Percentiles rank a stretch among this genome's conserved stretches.
Conservation (phyloP, 306 rosid species). For the Castanospermum australe region DNA sequence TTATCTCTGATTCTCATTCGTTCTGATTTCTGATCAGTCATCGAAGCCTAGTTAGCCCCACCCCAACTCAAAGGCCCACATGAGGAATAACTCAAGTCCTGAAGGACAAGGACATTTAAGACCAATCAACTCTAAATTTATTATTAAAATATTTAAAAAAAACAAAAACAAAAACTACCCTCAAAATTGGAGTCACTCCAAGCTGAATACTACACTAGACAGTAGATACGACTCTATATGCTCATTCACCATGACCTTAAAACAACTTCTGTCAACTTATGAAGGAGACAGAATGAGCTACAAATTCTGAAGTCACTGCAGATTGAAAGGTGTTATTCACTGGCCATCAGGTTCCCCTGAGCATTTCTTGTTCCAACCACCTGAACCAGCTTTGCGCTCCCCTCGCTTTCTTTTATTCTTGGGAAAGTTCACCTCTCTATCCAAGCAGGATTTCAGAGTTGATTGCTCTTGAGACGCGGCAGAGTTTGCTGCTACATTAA, state of each 20-base stretch:
- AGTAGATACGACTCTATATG: not conserved
- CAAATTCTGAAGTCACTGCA: not conserved
- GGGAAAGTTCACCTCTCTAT: slow-evolving; percentile 57
- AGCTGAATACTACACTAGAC: not conserved
- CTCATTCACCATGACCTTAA: not conserved
- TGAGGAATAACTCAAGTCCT: not conserved
- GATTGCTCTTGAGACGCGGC: slow-evolving; percentile 52
- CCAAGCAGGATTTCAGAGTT: slow-evolving; percentile 49
- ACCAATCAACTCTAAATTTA: not conserved
- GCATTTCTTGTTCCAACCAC: slow-evolving; percentile 75
- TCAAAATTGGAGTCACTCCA: not conserved
- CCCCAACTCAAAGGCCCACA: too few relatives aligned
- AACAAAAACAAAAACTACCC: not conserved
- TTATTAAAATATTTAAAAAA: not conserved
- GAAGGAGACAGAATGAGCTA: slow-evolving; percentile 3
- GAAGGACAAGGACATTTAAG: slow-evolving; percentile 7
- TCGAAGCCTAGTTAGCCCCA: slow-evolving; percentile 7
- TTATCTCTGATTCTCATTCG: slow-evolving; percentile 1
- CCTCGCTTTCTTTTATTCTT: slow-evolving; percentile 77
- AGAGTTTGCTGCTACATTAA: slow-evolving; percentile 25
- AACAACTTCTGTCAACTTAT: not conserved
- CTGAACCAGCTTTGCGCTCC: slow-evolving; percentile 84
- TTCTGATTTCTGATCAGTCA: slow-evolving; percentile 1
- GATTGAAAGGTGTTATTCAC: slow-evolving; percentile 32
- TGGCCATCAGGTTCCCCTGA: slow-evolving; percentile 71